Evolutionary conservation across 2,329 filamentous ascomycete species (phyloP).

Genomic region (Hypoxylon sp.): DNA sequence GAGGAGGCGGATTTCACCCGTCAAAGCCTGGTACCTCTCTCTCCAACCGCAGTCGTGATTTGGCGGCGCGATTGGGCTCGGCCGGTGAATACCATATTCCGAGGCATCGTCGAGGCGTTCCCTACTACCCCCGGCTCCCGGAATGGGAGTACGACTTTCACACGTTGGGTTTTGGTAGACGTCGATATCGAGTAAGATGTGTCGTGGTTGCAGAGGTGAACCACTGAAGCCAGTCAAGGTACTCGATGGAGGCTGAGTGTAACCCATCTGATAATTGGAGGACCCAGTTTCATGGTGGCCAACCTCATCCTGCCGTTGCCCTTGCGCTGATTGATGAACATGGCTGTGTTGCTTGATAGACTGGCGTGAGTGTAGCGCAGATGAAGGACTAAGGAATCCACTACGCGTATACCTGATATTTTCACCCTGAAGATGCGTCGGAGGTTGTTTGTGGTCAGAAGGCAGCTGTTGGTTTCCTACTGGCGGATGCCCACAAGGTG

Average conservation of each 20-base stretch:
- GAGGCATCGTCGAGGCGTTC: constrained; percentile 12
- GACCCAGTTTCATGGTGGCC: constrained; percentile 2
- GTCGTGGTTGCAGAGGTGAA: constrained; percentile 34
- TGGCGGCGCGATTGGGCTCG: constrained; percentile 52
- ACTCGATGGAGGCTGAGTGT: constrained; percentile 10
- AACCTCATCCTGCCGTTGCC: background rate
- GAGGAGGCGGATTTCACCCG: constrained; percentile 56
- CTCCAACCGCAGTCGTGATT: constrained; percentile 59
- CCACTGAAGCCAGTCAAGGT: constrained; percentile 12
- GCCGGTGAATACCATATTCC: constrained; percentile 49
- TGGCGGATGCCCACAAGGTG: constrained; percentile 7
- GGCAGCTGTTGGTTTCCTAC: constrained; percentile 3
- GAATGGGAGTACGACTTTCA: constrained; percentile 7
- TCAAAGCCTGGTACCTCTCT: constrained; percentile 56
- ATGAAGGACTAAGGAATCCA: constrained; percentile 22
- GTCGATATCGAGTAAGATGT: constrained; percentile 15
- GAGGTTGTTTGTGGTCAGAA: constrained; percentile 1
- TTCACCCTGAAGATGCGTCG: constrained; percentile 17
- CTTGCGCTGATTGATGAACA: background rate
- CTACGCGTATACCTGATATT: constrained; percentile 1
- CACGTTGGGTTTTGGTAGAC: constrained; percentile 4
- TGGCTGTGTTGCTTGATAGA: constrained; percentile 1
- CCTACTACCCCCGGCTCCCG: constrained; percentile 2
- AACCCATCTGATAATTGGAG: background rate
- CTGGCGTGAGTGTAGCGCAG: constrained; percentile 11